phyloP scores from a whole-genome alignment of 345 rosid species.

The Arabis alpina region DNA sequence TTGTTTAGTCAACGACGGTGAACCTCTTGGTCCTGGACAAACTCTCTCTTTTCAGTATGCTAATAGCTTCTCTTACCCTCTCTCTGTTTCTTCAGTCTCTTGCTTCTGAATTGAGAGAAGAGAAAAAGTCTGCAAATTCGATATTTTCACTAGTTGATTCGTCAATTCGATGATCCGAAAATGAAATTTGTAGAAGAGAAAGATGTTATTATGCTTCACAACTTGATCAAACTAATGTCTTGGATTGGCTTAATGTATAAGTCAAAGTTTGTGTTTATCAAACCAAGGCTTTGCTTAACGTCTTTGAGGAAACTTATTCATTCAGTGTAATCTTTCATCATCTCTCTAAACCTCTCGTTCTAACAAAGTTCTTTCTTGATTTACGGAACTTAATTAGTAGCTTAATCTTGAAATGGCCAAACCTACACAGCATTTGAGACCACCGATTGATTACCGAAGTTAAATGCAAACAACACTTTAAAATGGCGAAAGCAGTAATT shows the following conservation, averaged over 20 bases:
- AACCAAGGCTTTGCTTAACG: no score
- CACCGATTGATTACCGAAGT: neutral
- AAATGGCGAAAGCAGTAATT: neutral
- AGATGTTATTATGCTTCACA: neutral
- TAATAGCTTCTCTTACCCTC: constrained; percentile 61
- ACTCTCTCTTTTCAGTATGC: constrained; percentile 69
- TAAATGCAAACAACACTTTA: neutral
- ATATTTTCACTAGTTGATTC: constrained; percentile 5
- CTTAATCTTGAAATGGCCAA: constrained; percentile 56
- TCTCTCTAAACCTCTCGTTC: no score
- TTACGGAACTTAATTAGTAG: no score
- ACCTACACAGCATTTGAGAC: constrained; percentile 43
- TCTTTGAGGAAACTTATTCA: no score
- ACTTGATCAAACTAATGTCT: no score
- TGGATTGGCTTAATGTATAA: no score
- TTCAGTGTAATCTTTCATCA: no score
- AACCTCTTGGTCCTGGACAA: constrained; percentile 64
- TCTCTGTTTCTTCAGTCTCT: constrained; percentile 59
- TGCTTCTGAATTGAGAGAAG: constrained; percentile 45
- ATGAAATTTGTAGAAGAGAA: neutral
- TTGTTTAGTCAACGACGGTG: constrained; percentile 69
- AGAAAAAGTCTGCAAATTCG: neutral
- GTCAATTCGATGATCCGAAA: neutral
- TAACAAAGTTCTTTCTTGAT: no score
- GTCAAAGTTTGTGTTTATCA: no score